phyloP scores from a whole-genome alignment of 202 grass and related monocot genomes.

The Elaeis oleifera region DNA sequence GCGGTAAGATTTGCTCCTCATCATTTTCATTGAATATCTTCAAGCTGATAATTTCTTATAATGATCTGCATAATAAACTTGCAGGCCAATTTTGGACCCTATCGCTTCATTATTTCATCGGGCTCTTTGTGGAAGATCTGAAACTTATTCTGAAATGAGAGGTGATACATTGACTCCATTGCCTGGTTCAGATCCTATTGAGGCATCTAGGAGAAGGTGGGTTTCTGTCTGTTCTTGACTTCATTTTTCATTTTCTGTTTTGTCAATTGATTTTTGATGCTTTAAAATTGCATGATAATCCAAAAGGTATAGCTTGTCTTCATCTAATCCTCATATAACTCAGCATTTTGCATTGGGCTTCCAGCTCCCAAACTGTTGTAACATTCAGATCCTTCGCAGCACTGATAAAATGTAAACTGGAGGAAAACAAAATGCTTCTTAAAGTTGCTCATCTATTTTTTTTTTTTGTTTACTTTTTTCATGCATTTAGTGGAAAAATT shows the following conservation, averaged over 20 bases:
- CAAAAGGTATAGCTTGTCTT: too few relatives aligned
- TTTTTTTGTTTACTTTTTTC: too few relatives aligned
- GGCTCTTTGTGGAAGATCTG: slow-evolving; percentile 69
- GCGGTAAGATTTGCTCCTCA: slow-evolving; percentile 29
- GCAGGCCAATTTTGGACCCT: slow-evolving; percentile 79
- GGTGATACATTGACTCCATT: slow-evolving; percentile 37
- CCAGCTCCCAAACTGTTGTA: too few relatives aligned
- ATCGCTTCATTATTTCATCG: slow-evolving; percentile 65
- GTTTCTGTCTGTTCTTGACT: neutral
- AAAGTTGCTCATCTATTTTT: too few relatives aligned
- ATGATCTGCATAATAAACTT: slow-evolving; percentile 9
- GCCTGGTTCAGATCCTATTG: slow-evolving; percentile 70
- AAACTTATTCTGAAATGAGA: slow-evolving; percentile 44
- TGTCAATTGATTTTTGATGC: neutral
- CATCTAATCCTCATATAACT: too few relatives aligned
- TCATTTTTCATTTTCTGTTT: neutral
- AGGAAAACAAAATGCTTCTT: too few relatives aligned
- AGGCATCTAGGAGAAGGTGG: slow-evolving; percentile 83
- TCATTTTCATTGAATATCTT: neutral
- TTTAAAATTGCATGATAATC: too few relatives aligned
- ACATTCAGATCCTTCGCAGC: too few relatives aligned
- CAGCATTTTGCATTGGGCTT: too few relatives aligned
- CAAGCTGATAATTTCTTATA: slow-evolving; percentile 4
- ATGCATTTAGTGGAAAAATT: too few relatives aligned
- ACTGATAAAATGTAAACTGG: too few relatives aligned